A percentile compares a stretch with the other conserved stretches of the same genome.
Evolutionary conservation across 208 protist genomes (phyloP).

Genomic region (Acanthamoeba sp.): DNA sequence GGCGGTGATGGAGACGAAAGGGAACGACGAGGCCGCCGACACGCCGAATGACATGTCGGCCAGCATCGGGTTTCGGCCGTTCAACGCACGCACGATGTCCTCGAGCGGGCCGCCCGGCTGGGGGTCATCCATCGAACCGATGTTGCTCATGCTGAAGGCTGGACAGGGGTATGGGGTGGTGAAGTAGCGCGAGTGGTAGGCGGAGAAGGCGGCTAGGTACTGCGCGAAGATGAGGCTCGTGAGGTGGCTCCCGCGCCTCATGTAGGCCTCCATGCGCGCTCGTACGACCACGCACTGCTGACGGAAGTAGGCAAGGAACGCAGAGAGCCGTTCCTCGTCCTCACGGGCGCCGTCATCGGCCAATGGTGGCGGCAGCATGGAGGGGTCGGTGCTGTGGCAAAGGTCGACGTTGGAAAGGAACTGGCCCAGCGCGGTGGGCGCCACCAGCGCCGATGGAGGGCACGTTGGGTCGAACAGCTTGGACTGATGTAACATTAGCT

Average conservation of each 20-base stretch:
- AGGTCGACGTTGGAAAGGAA: neutral
- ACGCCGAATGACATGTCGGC: neutral
- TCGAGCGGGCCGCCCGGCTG: neutral
- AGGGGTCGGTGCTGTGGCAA: neutral
- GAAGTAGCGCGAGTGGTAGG: slow-evolving; percentile 18
- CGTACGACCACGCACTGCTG: neutral
- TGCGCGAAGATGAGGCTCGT: slow-evolving; percentile 17
- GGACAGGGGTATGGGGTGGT: neutral
- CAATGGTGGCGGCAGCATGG: neutral
- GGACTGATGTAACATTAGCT: neutral
- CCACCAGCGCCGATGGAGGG: neutral
- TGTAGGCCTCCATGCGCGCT: neutral
- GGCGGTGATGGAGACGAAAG: slow-evolving; percentile 7
- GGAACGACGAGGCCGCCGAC: slow-evolving; percentile 11
- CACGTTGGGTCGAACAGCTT: neutral
- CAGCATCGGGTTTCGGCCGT: neutral
- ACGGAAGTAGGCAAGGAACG: neutral
- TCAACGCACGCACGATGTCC: neutral
- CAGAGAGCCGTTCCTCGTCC: neutral
- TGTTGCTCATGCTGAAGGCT: slow-evolving; percentile 32
- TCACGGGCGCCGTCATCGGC: neutral
- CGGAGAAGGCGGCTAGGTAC: slow-evolving; percentile 34
- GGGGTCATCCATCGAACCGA: neutral
- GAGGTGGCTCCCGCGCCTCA: neutral
- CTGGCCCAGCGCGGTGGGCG: slow-evolving; percentile 7